Evolutionary conservation across 108 stramenopile genomes (phyloP).

Genomic region (Stephanodiscus minutulus): DNA sequence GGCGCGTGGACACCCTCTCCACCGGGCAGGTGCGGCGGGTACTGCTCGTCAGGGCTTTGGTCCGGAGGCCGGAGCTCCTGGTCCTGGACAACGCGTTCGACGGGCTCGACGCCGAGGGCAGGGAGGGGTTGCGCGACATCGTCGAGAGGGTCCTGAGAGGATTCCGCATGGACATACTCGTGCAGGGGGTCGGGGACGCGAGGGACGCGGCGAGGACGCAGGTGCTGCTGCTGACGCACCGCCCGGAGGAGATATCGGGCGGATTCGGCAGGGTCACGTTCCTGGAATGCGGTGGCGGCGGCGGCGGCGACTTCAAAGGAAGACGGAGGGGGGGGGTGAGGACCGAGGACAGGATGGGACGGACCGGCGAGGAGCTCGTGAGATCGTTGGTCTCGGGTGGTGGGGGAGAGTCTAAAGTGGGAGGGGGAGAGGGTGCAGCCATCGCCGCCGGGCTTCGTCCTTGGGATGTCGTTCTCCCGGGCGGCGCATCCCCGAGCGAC

Average conservation of each 20-base stretch:
- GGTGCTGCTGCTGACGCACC: conserved; percentile 67
- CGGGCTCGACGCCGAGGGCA: conserved; percentile 70
- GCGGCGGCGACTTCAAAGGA: background rate
- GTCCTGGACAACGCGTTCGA: conserved; percentile 85
- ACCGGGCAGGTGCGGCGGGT: conserved; percentile 86
- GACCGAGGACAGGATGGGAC: conserved; percentile 36
- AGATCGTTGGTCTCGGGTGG: conserved; percentile 21
- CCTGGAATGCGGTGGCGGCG: no score
- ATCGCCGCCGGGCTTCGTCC: background rate
- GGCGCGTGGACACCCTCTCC: conserved; percentile 59
- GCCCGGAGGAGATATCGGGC: conserved; percentile 70
- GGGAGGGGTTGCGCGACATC: conserved; percentile 54
- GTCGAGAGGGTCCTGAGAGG: conserved; percentile 62
- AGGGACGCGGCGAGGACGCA: conserved; percentile 63
- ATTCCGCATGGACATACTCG: conserved; percentile 73
- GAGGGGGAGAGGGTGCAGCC: background rate
- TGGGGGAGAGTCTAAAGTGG: background rate
- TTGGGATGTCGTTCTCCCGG: conserved; percentile 7
- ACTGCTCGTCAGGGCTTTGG: conserved; percentile 65
- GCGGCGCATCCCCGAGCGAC: conserved; percentile 10
- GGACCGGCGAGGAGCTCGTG: conserved; percentile 41
- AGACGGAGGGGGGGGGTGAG: conserved; percentile 20
- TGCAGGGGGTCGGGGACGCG: conserved; percentile 62
- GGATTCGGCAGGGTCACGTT: conserved; percentile 54
- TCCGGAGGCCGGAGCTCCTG: conserved; percentile 56